A percentile compares a stretch with the other conserved stretches of the same genome.
Evolutionary conservation across 208 protist genomes (phyloP).

Genomic region (Naegleria gruberi): DNA sequence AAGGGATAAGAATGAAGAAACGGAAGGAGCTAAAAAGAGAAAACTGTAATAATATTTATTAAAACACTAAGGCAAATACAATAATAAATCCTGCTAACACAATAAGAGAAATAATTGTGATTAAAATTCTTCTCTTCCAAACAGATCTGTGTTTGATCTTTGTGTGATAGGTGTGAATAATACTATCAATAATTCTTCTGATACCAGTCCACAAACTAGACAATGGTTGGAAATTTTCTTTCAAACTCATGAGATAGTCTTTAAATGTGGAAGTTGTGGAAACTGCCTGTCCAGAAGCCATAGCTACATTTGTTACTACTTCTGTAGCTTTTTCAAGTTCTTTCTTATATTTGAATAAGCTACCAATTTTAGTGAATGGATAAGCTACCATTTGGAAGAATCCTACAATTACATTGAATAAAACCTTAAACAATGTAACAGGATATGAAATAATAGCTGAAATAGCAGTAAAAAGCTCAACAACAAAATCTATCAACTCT

Average conservation of each 20-base stretch:
- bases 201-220: conserved; percentile 8
- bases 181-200: conserved; percentile 20
- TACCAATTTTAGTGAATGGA: neutral
- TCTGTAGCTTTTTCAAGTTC: neutral
- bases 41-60: neutral
- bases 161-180: conserved; percentile 1
- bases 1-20: neutral
- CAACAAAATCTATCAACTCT: neutral
- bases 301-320: neutral
- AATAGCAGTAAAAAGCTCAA: neutral
- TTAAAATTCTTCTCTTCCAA: neutral
- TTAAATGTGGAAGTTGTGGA: neutral
- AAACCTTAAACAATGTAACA: neutral
- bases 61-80: neutral
- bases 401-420: neutral
- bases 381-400: neutral
- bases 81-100: neutral
- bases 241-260: neutral
- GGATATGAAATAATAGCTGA: neutral
- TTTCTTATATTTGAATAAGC: neutral
- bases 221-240: neutral
- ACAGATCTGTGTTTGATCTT: conserved; percentile 7
- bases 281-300: too few relatives aligned
- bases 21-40: neutral
- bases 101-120: neutral